A percentile compares a stretch with the other conserved stretches of the same genome.
phyloP scores from a whole-genome alignment of 2,329 filamentous ascomycete species.

The Fusarium humuli region DNA sequence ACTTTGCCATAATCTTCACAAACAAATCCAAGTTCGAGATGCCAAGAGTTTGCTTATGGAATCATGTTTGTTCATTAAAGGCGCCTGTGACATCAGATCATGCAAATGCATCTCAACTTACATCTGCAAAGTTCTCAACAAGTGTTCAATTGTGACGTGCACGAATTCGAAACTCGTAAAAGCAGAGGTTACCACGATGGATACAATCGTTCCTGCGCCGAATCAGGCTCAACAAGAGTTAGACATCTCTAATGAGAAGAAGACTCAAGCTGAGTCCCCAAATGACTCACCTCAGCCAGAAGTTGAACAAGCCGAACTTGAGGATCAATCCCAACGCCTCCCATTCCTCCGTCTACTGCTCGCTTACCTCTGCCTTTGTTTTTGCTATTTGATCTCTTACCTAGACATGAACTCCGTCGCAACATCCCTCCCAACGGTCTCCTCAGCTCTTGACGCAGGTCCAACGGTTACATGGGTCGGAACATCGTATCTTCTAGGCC shows the following conservation, averaged over 20 bases:
- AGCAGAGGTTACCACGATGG: rapidly evolving
- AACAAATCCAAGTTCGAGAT: background rate
- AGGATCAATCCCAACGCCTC: slow-evolving; percentile 3
- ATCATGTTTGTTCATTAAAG: background rate
- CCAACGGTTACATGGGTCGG: slow-evolving; percentile 52
- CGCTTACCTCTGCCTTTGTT: background rate
- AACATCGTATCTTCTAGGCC: slow-evolving; percentile 53
- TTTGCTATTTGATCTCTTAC: slow-evolving; percentile 41
- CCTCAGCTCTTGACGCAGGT: slow-evolving; percentile 47
- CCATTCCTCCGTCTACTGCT: background rate
- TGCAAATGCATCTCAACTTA: background rate
- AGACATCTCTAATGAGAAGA: rapidly evolving
- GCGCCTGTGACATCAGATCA: background rate
- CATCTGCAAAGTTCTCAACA: background rate
- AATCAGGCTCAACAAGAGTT: rapidly evolving
- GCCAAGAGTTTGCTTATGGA: background rate
- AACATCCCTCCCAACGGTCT: slow-evolving; percentile 54
- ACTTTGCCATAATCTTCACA: background rate
- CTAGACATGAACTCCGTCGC: slow-evolving; percentile 54
- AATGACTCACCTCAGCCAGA: rapidly evolving
- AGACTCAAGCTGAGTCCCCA: rapidly evolving
- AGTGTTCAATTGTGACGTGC: too few species aligned
- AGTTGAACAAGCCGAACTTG: background rate
- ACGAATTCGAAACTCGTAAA: background rate
- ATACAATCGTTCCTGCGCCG: rapidly evolving